Base-by-base conservation (phyloP, 805 yeast genomes). In the Saturnispora galanensis region DNA sequence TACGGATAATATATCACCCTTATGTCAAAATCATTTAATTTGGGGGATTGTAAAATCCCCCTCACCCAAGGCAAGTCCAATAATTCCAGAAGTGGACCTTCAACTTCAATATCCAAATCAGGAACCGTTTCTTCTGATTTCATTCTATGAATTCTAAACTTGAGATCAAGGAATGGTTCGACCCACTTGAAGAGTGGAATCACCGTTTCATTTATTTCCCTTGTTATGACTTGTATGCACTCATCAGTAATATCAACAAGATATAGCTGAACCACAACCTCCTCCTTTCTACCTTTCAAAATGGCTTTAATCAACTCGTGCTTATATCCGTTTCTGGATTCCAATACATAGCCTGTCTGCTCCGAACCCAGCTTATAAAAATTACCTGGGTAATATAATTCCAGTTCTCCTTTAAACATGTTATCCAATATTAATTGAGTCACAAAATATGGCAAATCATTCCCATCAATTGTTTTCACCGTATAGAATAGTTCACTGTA, bases 391-490 rank as follows among this genome's bases (percentile, higher is more conserved):
- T 54, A 34, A 38, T 62, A 56, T 9, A 44, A 37, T 2, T 46
- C 32, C 6, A 63, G 32, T 35, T 63, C 68, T 2, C 52, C 59
- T 5, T 41, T 46, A 51, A 50, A 63, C 34, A 63, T 52, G 39
- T 60, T 57, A 42, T 61, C 62, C 5, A 60, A 31, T 4, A 64
- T 26, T 13, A 63, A 50, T 51, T 75, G 81, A 1, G 76, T 62
- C 3, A 70, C 50, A 42, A 63, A 70, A 51, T 62, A 75, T 3
- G 81, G 81, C 40, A 75, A 54, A 50, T 75, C 81, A 49, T 75
- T 75, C 3, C 66, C 47, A 47, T 69, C 69, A 2, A 74, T 56
- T 1, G 72, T 45, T 1, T 58, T 55, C 31, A 66, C 45, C 11
- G 62, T 56, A 47, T 68, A 73, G 38, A 56, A 57, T 17, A 71